Evolutionary conservation across 345 rosid genomes (phyloP).

Genomic region (Geranium brycei): DNA sequence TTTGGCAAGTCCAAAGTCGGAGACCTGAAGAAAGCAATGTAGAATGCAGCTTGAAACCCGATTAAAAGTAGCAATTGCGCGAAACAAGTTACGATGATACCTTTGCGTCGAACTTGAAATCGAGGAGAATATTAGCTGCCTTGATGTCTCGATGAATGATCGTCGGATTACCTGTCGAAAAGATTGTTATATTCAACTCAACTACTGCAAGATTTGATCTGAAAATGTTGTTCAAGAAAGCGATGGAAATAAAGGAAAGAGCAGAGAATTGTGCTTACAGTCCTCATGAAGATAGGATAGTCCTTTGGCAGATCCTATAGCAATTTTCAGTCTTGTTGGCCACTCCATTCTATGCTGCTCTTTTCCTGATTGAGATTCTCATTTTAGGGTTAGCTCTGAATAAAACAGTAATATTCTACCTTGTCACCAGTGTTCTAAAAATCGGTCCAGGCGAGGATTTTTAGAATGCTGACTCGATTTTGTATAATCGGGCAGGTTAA

Average conservation of each 20-base stretch:
- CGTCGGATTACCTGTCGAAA: conserved; percentile 51
- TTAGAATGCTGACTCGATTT: too few relatives aligned
- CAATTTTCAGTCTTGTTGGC: conserved; percentile 35
- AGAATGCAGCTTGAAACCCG: too few relatives aligned
- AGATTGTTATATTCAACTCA: neutral
- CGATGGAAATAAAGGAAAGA: too few relatives aligned
- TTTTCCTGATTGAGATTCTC: conserved; percentile 11
- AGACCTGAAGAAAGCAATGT: conserved; percentile 29
- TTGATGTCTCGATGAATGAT: conserved; percentile 80
- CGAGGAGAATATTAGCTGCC: conserved; percentile 76
- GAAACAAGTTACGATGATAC: conserved; percentile 15
- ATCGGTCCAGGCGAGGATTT: too few relatives aligned
- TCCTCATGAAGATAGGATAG: conserved; percentile 55
- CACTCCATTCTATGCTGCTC: conserved; percentile 30
- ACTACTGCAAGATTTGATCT: too few relatives aligned
- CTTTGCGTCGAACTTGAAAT: conserved; percentile 66
- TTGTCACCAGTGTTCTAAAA: too few relatives aligned
- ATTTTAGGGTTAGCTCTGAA: neutral
- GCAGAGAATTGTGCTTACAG: conserved; percentile 21
- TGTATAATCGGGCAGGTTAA: too few relatives aligned
- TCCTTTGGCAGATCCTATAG: conserved; percentile 47
- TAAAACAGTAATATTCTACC: too few relatives aligned
- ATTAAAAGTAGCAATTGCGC: too few relatives aligned
- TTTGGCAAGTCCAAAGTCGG: conserved; percentile 81
- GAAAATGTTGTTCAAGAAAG: too few relatives aligned